phyloP scores from a whole-genome alignment of 225 moss, liverwort and hornwort species.

The Straminergon stramineum region DNA sequence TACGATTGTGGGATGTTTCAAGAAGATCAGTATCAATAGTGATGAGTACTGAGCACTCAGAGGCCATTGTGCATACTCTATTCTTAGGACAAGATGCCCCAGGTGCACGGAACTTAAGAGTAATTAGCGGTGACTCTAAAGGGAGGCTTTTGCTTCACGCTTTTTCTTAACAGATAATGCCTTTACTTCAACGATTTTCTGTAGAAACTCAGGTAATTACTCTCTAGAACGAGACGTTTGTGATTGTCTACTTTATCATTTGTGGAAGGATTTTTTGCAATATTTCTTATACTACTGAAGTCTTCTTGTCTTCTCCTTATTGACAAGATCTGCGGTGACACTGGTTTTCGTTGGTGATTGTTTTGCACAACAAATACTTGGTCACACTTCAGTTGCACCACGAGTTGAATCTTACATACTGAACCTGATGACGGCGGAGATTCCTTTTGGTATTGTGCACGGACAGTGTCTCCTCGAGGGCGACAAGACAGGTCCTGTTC shows the following conservation, averaged over 20 bases:
- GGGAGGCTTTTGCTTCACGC: constrained; percentile 73
- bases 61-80: constrained; percentile 78
- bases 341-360: not conserved
- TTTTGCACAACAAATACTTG: not conserved
- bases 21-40: constrained; percentile 61
- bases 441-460: constrained; percentile 8
- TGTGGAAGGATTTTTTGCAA: not conserved
- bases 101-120: constrained; percentile 65
- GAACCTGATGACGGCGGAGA: not conserved
- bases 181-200: constrained; percentile 74
- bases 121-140: constrained; percentile 80
- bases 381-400: not conserved
- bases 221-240: not conserved
- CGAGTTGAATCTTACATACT: not conserved
- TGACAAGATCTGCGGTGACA: not conserved
- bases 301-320: not conserved
- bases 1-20: constrained; percentile 84
- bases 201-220: constrained; percentile 39
- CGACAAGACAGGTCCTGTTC: constrained; percentile 75
- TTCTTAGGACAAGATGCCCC: constrained; percentile 85
- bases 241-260: not conserved
- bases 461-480: constrained; percentile 83
- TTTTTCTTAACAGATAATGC: constrained; percentile 63
- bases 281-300: not conserved
- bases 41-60: constrained; percentile 64